Base-by-base conservation (phyloP, 495 filamentous ascomycete species). In the Podospora anserina region DNA sequence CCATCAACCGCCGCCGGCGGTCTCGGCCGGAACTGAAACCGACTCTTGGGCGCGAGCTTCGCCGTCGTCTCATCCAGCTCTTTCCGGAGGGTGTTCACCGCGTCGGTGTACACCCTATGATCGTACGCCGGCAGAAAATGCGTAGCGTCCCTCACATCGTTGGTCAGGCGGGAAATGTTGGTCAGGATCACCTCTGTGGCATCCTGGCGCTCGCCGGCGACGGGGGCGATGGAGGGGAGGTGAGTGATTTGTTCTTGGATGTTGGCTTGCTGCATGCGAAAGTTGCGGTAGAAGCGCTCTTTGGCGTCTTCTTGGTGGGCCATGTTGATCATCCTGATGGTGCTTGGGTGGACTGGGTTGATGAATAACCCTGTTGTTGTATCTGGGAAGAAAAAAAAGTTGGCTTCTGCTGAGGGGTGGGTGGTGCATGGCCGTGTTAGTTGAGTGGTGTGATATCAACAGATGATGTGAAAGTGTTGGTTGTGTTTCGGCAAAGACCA, bases 281-380 rank as follows among this genome's bases (percentile, higher is more conserved):
- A 95, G 75, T 90, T 88, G 69, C 87, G 87, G 76, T 92, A 92
- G 82, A 96, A 94, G 9, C 84, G 84, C 71, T 91, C 89, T 63
- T 92, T 93, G 59, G 88, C 75, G 57, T 75, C 71, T 68, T 13
- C 26, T 28, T 30, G 44, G 13, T 16, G 53, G 1, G 39, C 49
- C 28, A 63, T 63, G 23, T 61, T 63, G 2, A 19, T 19, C 23
- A 58, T 23, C 23, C 23, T 23, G 23, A 23, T 58, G 15, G 3
- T 58, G 55, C 55, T 58, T 4, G 55, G 55, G n/a, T 58, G 55
- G 7, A 55, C 13, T 11, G 4, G 55, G 28, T 55, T 19, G 61
- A 16, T 16, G 39, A 49, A 49, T 2, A 49, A 16, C 2, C 39
- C 39, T 16, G 39, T 49, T 3, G 13, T 49, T 0, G 39, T 49